Conservation (phyloP, 768 basidiomycete species). For the Pulveroboletus ravenelii region DNA sequence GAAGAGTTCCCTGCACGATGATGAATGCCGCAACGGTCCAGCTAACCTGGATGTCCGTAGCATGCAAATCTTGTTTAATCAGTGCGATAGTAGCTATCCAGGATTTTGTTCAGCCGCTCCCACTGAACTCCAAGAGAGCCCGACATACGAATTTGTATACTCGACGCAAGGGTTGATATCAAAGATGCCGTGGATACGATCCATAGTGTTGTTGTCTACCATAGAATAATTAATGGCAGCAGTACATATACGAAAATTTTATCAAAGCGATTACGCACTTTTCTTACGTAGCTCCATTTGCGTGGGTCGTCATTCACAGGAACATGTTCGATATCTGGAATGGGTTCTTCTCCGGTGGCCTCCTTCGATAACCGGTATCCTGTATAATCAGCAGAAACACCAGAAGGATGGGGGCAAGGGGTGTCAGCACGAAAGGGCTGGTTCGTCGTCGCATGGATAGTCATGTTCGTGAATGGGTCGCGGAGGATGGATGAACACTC, state of each 20-base stretch:
- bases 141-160: slow-evolving; percentile 28
- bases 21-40: slow-evolving; percentile 70
- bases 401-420: background rate
- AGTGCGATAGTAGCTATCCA: slow-evolving; percentile 54
- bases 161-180: slow-evolving; percentile 21
- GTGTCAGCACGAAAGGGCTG: background rate
- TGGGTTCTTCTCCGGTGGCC: slow-evolving; percentile 2
- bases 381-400: background rate
- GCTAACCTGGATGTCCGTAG: slow-evolving; percentile 59
- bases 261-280: slow-evolving; percentile 35
- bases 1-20: slow-evolving; percentile 62
- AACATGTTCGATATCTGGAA: slow-evolving; percentile 33
- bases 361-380: slow-evolving; percentile 1
- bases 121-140: background rate
- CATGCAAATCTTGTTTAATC: slow-evolving; percentile 56
- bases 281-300: slow-evolving; percentile 50
- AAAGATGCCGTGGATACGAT: slow-evolving; percentile 25
- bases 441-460: slow-evolving; percentile 2
- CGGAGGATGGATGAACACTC: slow-evolving; percentile 4
- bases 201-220: slow-evolving; percentile 24
- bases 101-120: background rate
- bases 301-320: slow-evolving; percentile 58
- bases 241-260: background rate
- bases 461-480: slow-evolving; percentile 10
- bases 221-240: background rate